Evolutionary conservation across 106 monocot genomes (phyloP).

Genomic region (Platanthera zijinensis): DNA sequence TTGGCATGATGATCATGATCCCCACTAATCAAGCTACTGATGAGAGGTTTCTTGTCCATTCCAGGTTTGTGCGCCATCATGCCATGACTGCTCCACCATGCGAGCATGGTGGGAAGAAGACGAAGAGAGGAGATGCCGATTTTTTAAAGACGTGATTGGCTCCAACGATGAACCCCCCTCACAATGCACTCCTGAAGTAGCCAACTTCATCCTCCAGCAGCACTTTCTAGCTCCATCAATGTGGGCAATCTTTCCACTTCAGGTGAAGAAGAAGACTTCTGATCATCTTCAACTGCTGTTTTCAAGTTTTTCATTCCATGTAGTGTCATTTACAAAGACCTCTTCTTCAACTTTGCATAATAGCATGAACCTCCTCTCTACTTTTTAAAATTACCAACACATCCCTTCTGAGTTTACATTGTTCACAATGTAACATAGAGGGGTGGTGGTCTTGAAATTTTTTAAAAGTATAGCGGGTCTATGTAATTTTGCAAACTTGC

Average conservation of each 20-base stretch:
- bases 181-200: slow-evolving; percentile 57
- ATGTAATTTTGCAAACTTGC: no score
- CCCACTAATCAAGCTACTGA: not conserved
- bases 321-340: no score
- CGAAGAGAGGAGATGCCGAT: slow-evolving; percentile 65
- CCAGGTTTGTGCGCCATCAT: slow-evolving; percentile 97
- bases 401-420: no score
- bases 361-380: no score
- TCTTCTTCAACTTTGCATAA: no score
- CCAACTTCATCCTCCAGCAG: slow-evolving; percentile 71
- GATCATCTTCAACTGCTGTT: not conserved
- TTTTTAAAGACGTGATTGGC: slow-evolving; percentile 54
- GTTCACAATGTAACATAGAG: no score
- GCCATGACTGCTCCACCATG: slow-evolving; percentile 88
- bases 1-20: no score
- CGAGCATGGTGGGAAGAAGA: slow-evolving; percentile 99
- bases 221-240: slow-evolving; percentile 83
- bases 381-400: no score
- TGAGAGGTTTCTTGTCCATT: not conserved
- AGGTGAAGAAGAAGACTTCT: slow-evolving; percentile 31
- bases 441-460: no score
- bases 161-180: slow-evolving; percentile 53
- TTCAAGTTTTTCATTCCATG: not conserved
- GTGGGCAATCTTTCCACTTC: slow-evolving; percentile 92
- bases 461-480: no score